A percentile compares a stretch with the other conserved stretches of the same genome.
Evolutionary conservation across 306 rosid genomes (phyloP).

Genomic region (Quercus wislizeni): DNA sequence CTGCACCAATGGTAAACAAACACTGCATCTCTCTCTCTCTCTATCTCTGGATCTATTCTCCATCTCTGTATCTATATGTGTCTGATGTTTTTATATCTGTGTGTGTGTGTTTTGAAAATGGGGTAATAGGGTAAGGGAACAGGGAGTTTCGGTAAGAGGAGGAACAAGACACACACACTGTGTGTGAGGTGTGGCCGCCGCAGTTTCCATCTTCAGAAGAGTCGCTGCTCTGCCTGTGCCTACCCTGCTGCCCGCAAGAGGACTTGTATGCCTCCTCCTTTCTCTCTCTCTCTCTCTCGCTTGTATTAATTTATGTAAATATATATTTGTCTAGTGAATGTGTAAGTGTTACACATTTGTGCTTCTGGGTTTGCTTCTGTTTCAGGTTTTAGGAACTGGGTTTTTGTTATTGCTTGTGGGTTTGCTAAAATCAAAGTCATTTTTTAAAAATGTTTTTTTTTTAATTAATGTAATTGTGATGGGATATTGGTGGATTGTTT

Average conservation of each 20-base stretch:
- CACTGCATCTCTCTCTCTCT: no score
- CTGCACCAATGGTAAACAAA: constrained; percentile 53
- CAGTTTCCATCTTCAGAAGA: constrained; percentile 96
- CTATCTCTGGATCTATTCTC: background rate
- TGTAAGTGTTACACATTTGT: no score
- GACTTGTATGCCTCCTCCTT: constrained; percentile 44
- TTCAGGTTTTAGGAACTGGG: no score
- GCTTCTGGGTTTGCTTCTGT: no score
- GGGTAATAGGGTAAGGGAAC: constrained; percentile 85
- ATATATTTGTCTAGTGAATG: background rate
- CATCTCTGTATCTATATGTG: background rate
- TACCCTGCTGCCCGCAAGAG: constrained; percentile 94
- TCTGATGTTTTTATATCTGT: background rate
- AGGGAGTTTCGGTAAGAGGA: constrained; percentile 94
- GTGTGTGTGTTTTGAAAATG: no score
- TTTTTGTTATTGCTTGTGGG: no score
- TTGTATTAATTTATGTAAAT: background rate
- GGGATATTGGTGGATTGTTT: no score
- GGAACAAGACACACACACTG: constrained; percentile 98
- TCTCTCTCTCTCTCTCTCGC: no score
- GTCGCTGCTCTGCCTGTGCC: constrained; percentile 92
- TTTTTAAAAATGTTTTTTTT: no score
- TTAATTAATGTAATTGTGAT: no score
- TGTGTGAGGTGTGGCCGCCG: constrained; percentile 99
- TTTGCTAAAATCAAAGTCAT: no score